Evolutionary conservation across 768 basidiomycete genomes (phyloP).

Genomic region (Macrolepiota dolichaula): DNA sequence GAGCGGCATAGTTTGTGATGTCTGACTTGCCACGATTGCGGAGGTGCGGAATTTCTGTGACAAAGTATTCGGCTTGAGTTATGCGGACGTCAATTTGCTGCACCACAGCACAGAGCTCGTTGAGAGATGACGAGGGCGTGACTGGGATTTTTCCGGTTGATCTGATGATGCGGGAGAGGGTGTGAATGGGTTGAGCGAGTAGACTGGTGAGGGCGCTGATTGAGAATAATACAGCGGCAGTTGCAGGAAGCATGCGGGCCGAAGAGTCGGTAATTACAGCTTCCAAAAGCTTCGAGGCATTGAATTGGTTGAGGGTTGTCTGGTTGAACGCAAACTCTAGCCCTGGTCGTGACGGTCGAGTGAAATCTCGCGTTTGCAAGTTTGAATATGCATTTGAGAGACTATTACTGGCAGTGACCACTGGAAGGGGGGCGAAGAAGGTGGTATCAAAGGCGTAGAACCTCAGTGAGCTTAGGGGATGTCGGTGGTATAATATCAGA

Average conservation of each 20-base stretch:
- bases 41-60: conserved; percentile 38
- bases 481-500: conserved; percentile 51
- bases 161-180: neutral
- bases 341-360: conserved; percentile 1
- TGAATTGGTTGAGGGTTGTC: conserved; percentile 8
- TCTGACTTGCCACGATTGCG: conserved; percentile 30
- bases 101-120: conserved; percentile 23
- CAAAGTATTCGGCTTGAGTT: conserved; percentile 43
- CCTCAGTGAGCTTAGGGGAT: conserved; percentile 52
- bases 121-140: neutral
- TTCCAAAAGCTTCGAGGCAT: conserved; percentile 7
- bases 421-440: conserved; percentile 16
- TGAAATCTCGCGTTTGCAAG: conserved; percentile 2
- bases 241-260: conserved; percentile 6
- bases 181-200: conserved; percentile 2
- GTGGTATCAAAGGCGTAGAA: conserved; percentile 54
- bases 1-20: conserved; percentile 42
- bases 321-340: neutral
- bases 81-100: conserved; percentile 60
- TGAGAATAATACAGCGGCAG: conserved; percentile 5
- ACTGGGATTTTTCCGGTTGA: neutral
- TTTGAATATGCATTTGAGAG: neutral
- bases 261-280: neutral
- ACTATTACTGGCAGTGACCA: too few species aligned
- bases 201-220: conserved; percentile 6